These are phyloP conservation scores for Penicillium coprophilum DNA, from an alignment of 495 filamentous ascomycete genomes.

Conservation along the genomic window DNA sequence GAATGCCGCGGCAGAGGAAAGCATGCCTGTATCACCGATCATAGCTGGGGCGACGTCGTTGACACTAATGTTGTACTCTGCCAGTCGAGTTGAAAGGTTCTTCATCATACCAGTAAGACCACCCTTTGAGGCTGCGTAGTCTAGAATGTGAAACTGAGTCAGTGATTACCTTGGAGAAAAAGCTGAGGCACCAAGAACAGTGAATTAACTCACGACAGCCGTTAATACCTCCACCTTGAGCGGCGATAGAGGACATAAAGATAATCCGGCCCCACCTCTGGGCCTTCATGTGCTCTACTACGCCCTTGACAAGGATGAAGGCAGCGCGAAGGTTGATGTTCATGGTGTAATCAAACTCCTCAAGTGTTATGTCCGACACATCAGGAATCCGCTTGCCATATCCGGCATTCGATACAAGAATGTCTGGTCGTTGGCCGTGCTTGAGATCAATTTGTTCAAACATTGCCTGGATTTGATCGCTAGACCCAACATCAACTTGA, in stretches of 20 bases:
- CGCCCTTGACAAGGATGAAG: slow-evolving; percentile 64
- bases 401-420: slow-evolving; percentile 60
- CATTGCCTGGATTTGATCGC: slow-evolving; percentile 50
- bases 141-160: slow-evolving; percentile 23
- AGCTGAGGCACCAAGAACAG: not conserved
- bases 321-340: slow-evolving; percentile 64
- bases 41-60: slow-evolving; percentile 76
- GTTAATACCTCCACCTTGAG: slow-evolving; percentile 64
- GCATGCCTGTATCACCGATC: slow-evolving; percentile 68
- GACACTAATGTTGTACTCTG: slow-evolving; percentile 64
- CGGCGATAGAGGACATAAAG: slow-evolving; percentile 68
- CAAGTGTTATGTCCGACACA: slow-evolving; percentile 52
- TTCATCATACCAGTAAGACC: slow-evolving; percentile 65
- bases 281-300: slow-evolving; percentile 62
- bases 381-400: slow-evolving; percentile 51
- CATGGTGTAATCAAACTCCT: slow-evolving; percentile 67
- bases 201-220: slow-evolving; percentile 51
- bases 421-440: slow-evolving; percentile 59
- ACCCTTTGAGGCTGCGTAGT: slow-evolving; percentile 69
- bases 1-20: slow-evolving; percentile 56
- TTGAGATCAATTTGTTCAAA: slow-evolving; percentile 51
- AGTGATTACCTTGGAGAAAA: not conserved
- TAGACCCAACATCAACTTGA: slow-evolving; percentile 55
- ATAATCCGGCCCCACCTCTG: slow-evolving; percentile 66
- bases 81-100: slow-evolving; percentile 60